Evolutionary conservation across 495 filamentous ascomycete genomes (phyloP), one percentile per base, ranked within the genome.

Genomic region (Daldinia concentrica): DNA sequence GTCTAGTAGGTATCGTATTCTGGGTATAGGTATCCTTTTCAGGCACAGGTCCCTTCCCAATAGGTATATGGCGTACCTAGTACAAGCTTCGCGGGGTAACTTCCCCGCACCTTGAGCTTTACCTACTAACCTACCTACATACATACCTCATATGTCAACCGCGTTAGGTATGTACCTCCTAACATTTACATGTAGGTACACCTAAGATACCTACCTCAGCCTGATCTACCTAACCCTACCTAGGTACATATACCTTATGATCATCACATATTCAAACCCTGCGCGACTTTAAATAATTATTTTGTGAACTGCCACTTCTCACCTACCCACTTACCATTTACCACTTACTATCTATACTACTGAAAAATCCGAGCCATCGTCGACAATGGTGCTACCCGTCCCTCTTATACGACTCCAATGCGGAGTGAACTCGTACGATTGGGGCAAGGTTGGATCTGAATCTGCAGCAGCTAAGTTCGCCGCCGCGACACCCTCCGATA

Each of bases 371-470:
- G n/a, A 36, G 32, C 9, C 19, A 24, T 54, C 12, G 75, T 78
- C 73, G 62, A 74, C 67, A 76, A 89, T 80, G 66, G 91, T 94
- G 86, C 89, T 91, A 14, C 76, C 81, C 82, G 78, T 97, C 52
- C 95, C 95, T 74, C 83, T 99, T 52, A 89, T 97, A 79, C 89
- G 93, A 58, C 89, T 99, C 73, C 93, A 97, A 81, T 98, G 95
- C 83, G 95, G 95, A 73, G 93, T 94, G 72, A 99, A 99, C 78
- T 97, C 94, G 80, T 99, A 99, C 79, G 95, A 98, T 80, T 99
- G 95, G 95, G 95, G 95, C 88, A 97, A 96, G 83, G 86, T 93
- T 68, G 95, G 95, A 69, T 86, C 87, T 37, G 84, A 91, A 27
- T 97, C 95, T 29, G 87, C 92, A 27, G 89, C 92, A 67, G 90